A percentile compares a stretch with the other conserved stretches of the same genome.
phyloP scores from a whole-genome alignment of 768 basidiomycete species.

The Suillus occidentalis region DNA sequence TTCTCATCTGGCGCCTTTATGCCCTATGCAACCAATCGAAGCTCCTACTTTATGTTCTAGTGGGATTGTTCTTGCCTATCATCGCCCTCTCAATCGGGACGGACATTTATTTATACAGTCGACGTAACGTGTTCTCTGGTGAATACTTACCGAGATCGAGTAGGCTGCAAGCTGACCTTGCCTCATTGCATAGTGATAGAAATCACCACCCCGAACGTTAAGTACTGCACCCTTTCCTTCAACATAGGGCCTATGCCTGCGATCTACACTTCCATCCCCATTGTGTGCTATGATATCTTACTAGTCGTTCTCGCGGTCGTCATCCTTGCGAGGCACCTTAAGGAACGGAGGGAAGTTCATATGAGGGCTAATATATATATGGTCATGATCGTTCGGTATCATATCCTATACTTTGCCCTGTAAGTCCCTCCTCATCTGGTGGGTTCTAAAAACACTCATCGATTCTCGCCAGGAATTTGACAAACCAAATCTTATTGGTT shows the following conservation, averaged over 20 bases:
- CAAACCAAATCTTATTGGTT: background rate
- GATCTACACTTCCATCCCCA: background rate
- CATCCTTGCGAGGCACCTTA: background rate
- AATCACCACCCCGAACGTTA: background rate
- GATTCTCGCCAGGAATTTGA: background rate
- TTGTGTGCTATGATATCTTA: background rate
- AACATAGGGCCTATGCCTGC: background rate
- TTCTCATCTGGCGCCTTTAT: constrained; percentile 4
- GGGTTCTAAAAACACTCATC: background rate
- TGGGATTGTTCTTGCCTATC: background rate
- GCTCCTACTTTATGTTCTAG: background rate
- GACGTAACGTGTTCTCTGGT: background rate
- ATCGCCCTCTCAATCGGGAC: background rate
- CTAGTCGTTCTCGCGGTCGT: background rate
- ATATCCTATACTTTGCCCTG: background rate
- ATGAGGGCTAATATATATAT: background rate
- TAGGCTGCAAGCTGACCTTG: background rate
- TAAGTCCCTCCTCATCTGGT: background rate
- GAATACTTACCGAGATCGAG: no score
- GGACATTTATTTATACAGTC: constrained; percentile 1
- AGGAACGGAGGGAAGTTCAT: background rate
- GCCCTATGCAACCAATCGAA: background rate
- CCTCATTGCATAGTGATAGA: background rate
- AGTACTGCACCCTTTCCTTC: background rate
- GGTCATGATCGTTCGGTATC: background rate